A percentile compares a stretch with the other conserved stretches of the same genome.
Evolutionary conservation across 768 basidiomycete species (phyloP).

Genomic region (Mycena indigotica): DNA sequence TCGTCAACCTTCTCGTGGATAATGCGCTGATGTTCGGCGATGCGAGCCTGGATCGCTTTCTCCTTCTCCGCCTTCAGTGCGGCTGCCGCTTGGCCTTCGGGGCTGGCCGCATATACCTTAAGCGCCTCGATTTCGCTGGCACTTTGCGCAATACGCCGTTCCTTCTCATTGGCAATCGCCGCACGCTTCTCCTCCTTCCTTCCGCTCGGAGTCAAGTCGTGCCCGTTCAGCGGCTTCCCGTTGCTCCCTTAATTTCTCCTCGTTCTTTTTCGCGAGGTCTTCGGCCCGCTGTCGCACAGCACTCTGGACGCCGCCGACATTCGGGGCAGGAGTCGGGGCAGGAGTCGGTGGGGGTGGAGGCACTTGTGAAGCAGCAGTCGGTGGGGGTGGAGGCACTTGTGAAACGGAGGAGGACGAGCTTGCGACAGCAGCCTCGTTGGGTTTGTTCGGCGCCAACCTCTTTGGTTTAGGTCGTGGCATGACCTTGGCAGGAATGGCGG

Average conservation of each 20-base stretch:
- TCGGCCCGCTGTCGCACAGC: background rate
- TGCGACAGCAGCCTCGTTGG: too few species aligned
- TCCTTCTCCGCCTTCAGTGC: background rate
- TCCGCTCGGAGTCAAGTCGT: background rate
- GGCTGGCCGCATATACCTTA: background rate
- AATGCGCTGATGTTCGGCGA: background rate
- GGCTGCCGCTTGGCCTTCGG: background rate
- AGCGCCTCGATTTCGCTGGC: background rate
- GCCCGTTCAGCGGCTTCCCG: background rate
- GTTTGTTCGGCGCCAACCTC: too few species aligned
- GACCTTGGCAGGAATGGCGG: background rate
- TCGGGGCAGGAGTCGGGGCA: too few species aligned
- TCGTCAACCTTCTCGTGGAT: background rate
- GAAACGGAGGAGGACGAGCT: too few species aligned
- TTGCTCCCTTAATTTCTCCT: background rate
- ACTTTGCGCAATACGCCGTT: background rate
- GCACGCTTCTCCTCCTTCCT: background rate
- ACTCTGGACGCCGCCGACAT: too few species aligned
- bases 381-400: background rate
- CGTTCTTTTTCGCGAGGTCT: background rate
- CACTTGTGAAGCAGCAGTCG: background rate
- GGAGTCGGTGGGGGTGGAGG: too few species aligned
- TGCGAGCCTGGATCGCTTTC: background rate
- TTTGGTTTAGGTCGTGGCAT: background rate
- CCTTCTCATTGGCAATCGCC: background rate